A percentile compares a stretch with the other conserved stretches of the same genome.
Evolutionary conservation across 1,139 yeast species (phyloP).

Genomic region (Scheffersomyces stambukii): DNA sequence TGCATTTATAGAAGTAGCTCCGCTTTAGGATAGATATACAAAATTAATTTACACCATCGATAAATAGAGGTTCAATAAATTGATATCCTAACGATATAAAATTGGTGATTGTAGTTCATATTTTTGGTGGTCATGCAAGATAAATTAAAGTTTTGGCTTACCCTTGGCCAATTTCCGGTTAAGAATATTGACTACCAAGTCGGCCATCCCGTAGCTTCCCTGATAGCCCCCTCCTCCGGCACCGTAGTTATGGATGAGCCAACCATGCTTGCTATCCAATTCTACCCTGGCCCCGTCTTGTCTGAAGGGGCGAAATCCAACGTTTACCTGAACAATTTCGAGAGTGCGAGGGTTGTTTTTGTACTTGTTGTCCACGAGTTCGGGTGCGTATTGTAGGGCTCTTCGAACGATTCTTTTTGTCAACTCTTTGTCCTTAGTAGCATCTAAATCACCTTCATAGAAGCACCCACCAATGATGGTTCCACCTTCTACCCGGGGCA

Average conservation of each 20-base stretch:
- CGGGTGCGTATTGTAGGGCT: slow-evolving; percentile 42
- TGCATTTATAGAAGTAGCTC: too few relatives aligned
- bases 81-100: too few relatives aligned
- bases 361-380: slow-evolving; percentile 28
- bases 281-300: slow-evolving; percentile 45
- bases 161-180: slow-evolving; percentile 3
- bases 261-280: slow-evolving; percentile 20
- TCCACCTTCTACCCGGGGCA: slow-evolving; percentile 56
- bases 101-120: too few relatives aligned
- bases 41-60: too few relatives aligned
- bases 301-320: slow-evolving; percentile 49
- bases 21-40: too few relatives aligned
- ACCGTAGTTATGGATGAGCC: slow-evolving; percentile 49
- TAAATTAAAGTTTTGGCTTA: slow-evolving; percentile 6
- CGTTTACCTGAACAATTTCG: slow-evolving; percentile 35
- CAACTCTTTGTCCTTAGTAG: slow-evolving; percentile 29
- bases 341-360: slow-evolving; percentile 31
- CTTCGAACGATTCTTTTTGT: slow-evolving; percentile 34
- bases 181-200: slow-evolving; percentile 19
- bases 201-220: slow-evolving; percentile 40
- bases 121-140: too few relatives aligned
- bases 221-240: slow-evolving; percentile 56
- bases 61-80: too few relatives aligned
- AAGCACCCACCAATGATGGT: slow-evolving; percentile 51
- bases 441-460: slow-evolving; percentile 17